Evolutionary conservation across 441 rosid genomes (phyloP), one percentile per base, ranked within the genome.

Genomic region (Hura crepitans): DNA sequence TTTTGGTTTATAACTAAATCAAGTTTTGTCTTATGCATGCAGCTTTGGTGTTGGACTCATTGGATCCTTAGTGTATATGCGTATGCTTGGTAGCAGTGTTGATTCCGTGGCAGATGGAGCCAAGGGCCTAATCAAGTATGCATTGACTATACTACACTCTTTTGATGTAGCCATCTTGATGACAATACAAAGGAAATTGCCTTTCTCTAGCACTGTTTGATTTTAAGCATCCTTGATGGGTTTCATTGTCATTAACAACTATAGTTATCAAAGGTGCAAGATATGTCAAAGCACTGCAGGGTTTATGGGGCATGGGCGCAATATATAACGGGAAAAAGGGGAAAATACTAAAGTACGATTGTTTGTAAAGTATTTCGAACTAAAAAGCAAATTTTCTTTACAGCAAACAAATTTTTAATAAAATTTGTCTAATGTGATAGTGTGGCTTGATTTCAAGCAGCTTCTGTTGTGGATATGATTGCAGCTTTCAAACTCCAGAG

Each of bases 101-200:
- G 96, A 89, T 83, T 85, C 96, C 53, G 73, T 91, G 89, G 93
- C 89, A 55, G 90, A 82, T 80, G 94, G 94, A 71, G 91, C 93
- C 61, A 86, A 65, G 78, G 95, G 98, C 69, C 71, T 87, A 69
- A 62, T 86, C 77, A 91, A 89, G 98, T 93, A 84, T 58, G 90
- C 62, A 46, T 62, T 54, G 17, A 33, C 18, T 50, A 2, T 56
- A 14, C 37, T 65, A 55, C 2, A 27, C 70, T 43, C 12, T 51
- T 42, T 14, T 30, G 49, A 51, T 47, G 42, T 57, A 43, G 22
- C 57, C 43, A 30, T 65, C 64, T 33, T 66, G 5, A 5, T 50
- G 42, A 25, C 25, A 35, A 31, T 14, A 17, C 2, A n/a, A 33
- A 45, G 65, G 47, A 59, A 28, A 47, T 58, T 30, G 49, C 27